phyloP scores from a whole-genome alignment of 371 early-diverging fungal genomes.

The Chytridium lagenaria region DNA sequence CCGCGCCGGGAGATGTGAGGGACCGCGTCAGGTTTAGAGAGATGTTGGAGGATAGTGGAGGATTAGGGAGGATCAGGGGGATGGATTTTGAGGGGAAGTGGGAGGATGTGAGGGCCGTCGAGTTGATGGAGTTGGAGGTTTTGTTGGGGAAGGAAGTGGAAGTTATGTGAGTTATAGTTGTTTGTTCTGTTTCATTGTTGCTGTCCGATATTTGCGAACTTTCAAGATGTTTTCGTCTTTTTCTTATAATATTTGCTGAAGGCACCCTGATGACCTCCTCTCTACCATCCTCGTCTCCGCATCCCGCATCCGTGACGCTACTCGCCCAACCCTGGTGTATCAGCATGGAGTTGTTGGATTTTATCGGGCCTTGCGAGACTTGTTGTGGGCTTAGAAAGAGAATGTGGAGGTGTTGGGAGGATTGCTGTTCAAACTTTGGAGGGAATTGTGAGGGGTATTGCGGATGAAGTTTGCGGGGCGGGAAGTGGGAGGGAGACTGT shows the following conservation, averaged over 20 bases:
- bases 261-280: neutral
- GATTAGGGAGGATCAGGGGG: neutral
- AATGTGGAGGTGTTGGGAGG: neutral
- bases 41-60: neutral
- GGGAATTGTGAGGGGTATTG: neutral
- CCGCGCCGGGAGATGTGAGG: neutral
- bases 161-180: conserved; percentile 1
- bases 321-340: neutral
- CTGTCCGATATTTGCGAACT: neutral
- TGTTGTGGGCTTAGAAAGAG: neutral
- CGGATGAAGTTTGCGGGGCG: neutral
- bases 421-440: neutral
- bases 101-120: conserved; percentile 10
- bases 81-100: neutral
- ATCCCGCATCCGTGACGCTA: neutral
- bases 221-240: neutral
- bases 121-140: conserved; percentile 21
- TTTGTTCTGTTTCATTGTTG: neutral
- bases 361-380: neutral
- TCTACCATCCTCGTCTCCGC: neutral
- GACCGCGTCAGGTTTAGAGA: neutral
- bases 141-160: conserved; percentile 20
- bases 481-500: neutral
- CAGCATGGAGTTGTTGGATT: neutral
- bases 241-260: neutral